Evolutionary conservation across 306 rosid species (phyloP), one percentile per base, ranked within the genome.

Genomic region (Abrus precatorius): DNA sequence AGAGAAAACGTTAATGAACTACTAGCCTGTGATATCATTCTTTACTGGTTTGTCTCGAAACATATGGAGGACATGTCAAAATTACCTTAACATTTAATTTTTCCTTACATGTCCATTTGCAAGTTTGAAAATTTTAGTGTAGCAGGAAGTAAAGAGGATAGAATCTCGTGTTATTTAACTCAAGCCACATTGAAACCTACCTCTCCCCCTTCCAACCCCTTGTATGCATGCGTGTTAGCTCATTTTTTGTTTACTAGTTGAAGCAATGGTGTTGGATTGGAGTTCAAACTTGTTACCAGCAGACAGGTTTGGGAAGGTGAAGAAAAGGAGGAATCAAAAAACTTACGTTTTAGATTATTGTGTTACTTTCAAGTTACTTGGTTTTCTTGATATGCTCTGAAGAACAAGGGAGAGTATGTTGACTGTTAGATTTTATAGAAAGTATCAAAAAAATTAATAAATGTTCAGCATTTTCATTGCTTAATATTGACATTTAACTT

Each of bases 401-500:
- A 59, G 79, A 62, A 44, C 10, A 32, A 20, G 49, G 43, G n/a
- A 30, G 70, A 34, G 30, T 44, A 30, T 13, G 14, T 36, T 54
- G 52, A 41, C 30, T 47, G 14, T 32, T 34, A 40, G 7, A 47
- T 32, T 36, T 9, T 43, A 9, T 60, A 5, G 10, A 27, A 47
- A 47, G 29, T 68, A 53, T 34, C 5, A 9, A 67, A 13, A 12
- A 47, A 32, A 34, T 47, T 44, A 53, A 69, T 50, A 34, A 49
- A 28, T 49, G 47, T 27, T 83, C 61, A 76, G n/a, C 12, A 48
- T 54, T 79, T 61, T 64, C 62, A 40, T 77, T 50, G 55, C 83
- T 47, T 70, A 60, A 4, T 40, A 36, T 45, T 80, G 71, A 10
- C 28, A 9, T 79, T 69, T 53, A 48, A 20, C 43, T 74, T 54